Evolutionary conservation across 345 rosid genomes (phyloP).

Genomic region (Melastoma malabathricum): DNA sequence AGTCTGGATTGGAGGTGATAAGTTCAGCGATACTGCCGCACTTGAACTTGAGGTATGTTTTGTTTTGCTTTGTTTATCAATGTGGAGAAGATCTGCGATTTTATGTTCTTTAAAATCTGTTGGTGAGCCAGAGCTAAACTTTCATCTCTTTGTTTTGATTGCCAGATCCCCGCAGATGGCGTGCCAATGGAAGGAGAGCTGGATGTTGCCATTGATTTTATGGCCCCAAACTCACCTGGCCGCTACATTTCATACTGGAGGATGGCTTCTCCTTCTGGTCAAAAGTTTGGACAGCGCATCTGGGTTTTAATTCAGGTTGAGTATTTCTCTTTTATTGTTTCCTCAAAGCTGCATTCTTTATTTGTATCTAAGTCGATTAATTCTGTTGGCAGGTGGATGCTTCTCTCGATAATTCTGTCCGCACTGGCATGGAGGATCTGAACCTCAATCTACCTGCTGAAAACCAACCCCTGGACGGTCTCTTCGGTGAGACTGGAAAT

Average conservation of each 20-base stretch:
- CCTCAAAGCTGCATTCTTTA: not conserved
- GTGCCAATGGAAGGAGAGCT: slow-evolving; percentile 51
- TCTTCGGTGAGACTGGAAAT: slow-evolving; percentile 10
- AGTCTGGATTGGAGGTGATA: slow-evolving; percentile 77
- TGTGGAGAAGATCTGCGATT: not conserved
- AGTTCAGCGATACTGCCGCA: slow-evolving; percentile 21
- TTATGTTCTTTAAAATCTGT: not conserved
- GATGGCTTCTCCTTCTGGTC: slow-evolving; percentile 55
- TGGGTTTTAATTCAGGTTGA: slow-evolving; percentile 82
- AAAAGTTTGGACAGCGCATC: slow-evolving; percentile 80
- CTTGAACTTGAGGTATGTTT: slow-evolving; percentile 47
- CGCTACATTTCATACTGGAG: slow-evolving; percentile 83
- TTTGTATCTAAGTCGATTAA: not conserved
- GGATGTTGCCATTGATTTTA: slow-evolving; percentile 65
- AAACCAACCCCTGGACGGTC: not conserved
- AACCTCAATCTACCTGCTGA: slow-evolving; percentile 62
- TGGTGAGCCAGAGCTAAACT: not conserved
- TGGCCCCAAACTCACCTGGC: slow-evolving; percentile 65
- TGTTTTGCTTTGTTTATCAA: slow-evolving; percentile 1
- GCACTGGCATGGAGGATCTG: slow-evolving; percentile 25
- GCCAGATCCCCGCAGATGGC: slow-evolving; percentile 59
- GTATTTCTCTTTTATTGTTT: not conserved
- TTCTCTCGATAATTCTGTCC: slow-evolving; percentile 19
- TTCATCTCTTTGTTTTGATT: not conserved
- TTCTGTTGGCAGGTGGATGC: slow-evolving; percentile 43